phyloP scores from a whole-genome alignment of 257 asterid species.

The Echium plantagineum region DNA sequence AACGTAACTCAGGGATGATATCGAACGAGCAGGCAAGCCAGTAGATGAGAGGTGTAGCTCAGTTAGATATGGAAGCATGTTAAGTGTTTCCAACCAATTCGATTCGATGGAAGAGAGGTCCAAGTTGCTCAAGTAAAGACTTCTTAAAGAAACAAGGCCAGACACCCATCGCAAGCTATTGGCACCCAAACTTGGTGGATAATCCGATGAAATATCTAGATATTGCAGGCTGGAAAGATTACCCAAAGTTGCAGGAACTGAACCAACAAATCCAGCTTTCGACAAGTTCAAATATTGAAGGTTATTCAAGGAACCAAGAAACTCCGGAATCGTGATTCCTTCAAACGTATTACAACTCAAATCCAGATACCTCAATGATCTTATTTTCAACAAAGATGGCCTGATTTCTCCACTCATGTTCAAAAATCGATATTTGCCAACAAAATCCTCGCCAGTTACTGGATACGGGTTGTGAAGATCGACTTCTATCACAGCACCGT shows the following conservation, averaged over 20 bases:
- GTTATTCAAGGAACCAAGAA: slow-evolving; percentile 6
- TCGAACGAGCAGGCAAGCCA: slow-evolving; percentile 22
- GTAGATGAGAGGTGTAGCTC: slow-evolving; percentile 29
- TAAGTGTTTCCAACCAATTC: slow-evolving; percentile 26
- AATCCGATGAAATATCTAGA: slow-evolving; percentile 18
- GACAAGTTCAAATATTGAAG: slow-evolving; percentile 36
- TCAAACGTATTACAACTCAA: slow-evolving; percentile 38
- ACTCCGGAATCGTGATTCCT: slow-evolving; percentile 28
- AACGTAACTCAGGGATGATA: slow-evolving; percentile 17
- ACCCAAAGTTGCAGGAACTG: slow-evolving; percentile 26
- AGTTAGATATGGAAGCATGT: slow-evolving; percentile 24
- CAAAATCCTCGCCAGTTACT: neutral
- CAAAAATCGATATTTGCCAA: slow-evolving; percentile 24
- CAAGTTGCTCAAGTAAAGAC: slow-evolving; percentile 27
- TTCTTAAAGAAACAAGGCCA: slow-evolving; percentile 27
- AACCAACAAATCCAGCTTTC: slow-evolving; percentile 33
- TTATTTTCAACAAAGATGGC: slow-evolving; percentile 30
- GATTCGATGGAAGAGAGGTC: slow-evolving; percentile 30
- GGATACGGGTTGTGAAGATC: slow-evolving; percentile 32
- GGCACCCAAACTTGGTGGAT: slow-evolving; percentile 12
- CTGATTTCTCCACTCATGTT: slow-evolving; percentile 47
- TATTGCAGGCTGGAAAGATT: slow-evolving; percentile 30
- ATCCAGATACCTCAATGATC: slow-evolving; percentile 30
- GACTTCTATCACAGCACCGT: slow-evolving; percentile 20
- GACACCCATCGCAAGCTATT: slow-evolving; percentile 26